A percentile compares a stretch with the other conserved stretches of the same genome.
Evolutionary conservation across 441 rosid genomes (phyloP).

Genomic region (Bocquillonia castaneifolia): DNA sequence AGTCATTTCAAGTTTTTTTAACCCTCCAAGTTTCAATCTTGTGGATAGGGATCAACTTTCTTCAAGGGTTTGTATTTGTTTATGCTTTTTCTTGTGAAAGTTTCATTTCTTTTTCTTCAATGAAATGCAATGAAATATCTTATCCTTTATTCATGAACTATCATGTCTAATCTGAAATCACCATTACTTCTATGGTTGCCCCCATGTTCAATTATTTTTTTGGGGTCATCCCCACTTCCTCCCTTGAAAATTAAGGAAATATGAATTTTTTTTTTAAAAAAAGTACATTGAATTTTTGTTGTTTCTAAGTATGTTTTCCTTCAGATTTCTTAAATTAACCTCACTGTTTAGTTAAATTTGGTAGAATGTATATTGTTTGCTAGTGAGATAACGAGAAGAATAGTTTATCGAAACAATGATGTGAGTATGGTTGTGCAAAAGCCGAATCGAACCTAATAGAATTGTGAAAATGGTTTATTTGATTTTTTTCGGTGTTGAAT

Average conservation of each 20-base stretch:
- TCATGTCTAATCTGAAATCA: constrained; percentile 31
- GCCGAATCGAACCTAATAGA: no score
- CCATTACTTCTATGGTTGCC: constrained; percentile 11
- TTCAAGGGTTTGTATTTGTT: background rate
- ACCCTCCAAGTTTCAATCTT: constrained; percentile 15
- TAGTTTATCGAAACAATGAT: no score
- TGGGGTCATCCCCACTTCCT: constrained; percentile 20
- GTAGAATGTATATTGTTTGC: background rate
- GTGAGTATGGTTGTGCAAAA: no score
- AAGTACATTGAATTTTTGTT: background rate
- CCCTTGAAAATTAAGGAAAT: background rate
- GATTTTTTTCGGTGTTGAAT: no score
- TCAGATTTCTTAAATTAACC: background rate
- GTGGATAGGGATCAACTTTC: constrained; percentile 27
- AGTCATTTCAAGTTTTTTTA: constrained; percentile 15
- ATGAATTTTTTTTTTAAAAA: background rate
- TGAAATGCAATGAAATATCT: constrained; percentile 27
- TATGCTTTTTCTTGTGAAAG: constrained; percentile 20
- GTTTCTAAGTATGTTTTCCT: background rate
- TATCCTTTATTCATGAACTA: constrained; percentile 28
- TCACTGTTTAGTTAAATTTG: background rate
- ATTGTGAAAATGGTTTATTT: no score
- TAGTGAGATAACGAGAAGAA: no score
- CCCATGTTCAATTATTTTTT: constrained; percentile 32
- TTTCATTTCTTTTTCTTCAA: constrained; percentile 18